These are phyloP conservation scores for Silene uniflora DNA, from an alignment of 148 eudicot genomes.

Conservation along the genomic window DNA sequence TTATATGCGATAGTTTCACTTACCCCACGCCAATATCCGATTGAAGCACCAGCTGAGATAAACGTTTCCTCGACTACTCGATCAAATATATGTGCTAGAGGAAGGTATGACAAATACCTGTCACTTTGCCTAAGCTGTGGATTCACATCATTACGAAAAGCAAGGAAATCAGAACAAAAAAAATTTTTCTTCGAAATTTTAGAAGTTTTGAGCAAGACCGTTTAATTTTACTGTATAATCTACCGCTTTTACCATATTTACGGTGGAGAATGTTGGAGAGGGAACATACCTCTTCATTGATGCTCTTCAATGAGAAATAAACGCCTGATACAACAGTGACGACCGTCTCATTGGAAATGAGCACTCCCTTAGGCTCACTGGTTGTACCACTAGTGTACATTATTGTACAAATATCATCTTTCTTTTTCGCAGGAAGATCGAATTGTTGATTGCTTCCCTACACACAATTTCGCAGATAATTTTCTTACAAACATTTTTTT, in stretches of 20 bases:
- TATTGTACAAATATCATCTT: slow-evolving; percentile 79
- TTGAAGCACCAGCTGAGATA: slow-evolving; percentile 72
- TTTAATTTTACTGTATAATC: not conserved
- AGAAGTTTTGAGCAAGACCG: not conserved
- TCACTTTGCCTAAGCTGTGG: slow-evolving; percentile 58
- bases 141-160: slow-evolving; percentile 3
- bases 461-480: slow-evolving; percentile 13
- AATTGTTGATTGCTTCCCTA: slow-evolving; percentile 56
- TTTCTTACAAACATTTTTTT: slow-evolving; percentile 1
- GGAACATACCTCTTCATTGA: slow-evolving; percentile 63
- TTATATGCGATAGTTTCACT: too few relatives aligned
- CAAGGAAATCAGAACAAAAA: not conserved
- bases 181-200: not conserved
- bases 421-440: slow-evolving; percentile 71
- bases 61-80: slow-evolving; percentile 81
- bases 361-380: slow-evolving; percentile 95
- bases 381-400: slow-evolving; percentile 99
- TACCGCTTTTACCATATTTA: too few relatives aligned
- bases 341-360: slow-evolving; percentile 77
- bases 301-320: too few relatives aligned
- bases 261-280: not conserved
- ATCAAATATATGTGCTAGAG: slow-evolving; percentile 93
- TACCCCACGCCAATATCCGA: slow-evolving; percentile 99
- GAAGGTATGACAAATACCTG: slow-evolving; percentile 84
- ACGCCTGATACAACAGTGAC: slow-evolving; percentile 79